Conservation (phyloP, 371 early-diverging fungal species). For the Circinella minor region DNA sequence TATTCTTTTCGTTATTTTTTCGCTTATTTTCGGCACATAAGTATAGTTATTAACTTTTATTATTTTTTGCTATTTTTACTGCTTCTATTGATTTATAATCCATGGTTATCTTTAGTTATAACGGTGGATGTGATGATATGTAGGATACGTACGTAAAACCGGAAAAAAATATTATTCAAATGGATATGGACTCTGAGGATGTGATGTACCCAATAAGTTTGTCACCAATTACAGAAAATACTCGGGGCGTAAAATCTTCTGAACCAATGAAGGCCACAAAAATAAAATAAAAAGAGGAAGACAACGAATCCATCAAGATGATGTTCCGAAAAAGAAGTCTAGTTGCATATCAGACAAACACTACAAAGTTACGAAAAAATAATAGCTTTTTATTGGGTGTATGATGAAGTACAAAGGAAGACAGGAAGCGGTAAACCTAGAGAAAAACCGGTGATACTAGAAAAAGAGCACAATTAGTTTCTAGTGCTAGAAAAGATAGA, state of each 20-base stretch:
- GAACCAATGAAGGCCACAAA: slow-evolving; percentile 6
- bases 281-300: slow-evolving; percentile 7
- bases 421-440: slow-evolving; percentile 11
- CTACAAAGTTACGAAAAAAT: slow-evolving; percentile 15
- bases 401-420: slow-evolving; percentile 16
- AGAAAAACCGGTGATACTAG: neutral
- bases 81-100: too few species aligned
- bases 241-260: slow-evolving; percentile 8
- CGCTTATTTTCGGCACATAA: too few species aligned
- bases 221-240: slow-evolving; percentile 21
- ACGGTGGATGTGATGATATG: slow-evolving; percentile 16
- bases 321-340: too few species aligned
- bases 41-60: too few species aligned
- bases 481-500: slow-evolving; percentile 4
- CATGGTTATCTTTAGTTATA: slow-evolving; percentile 9
- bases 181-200: slow-evolving; percentile 9
- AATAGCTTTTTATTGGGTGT: slow-evolving; percentile 18
- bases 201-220: slow-evolving; percentile 9
- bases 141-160: neutral
- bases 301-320: too few species aligned
- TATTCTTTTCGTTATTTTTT: too few species aligned
- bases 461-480: neutral
- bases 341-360: neutral
- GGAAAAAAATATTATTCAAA: slow-evolving; percentile 11
- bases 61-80: too few species aligned